Evolutionary conservation across 148 eudicot genomes (phyloP).

Genomic region (Cornus suecica): DNA sequence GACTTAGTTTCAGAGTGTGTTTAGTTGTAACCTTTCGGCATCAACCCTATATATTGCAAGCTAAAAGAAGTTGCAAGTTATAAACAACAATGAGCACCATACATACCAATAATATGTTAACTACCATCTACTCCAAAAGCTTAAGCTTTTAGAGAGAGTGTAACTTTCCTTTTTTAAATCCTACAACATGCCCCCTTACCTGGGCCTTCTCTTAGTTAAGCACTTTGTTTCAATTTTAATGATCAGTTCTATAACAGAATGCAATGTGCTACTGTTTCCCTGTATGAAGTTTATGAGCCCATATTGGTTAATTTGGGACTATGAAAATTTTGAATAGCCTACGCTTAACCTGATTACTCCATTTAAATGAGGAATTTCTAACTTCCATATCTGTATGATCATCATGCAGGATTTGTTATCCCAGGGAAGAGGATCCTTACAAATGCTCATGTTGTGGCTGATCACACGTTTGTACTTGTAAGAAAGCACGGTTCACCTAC

Average conservation of each 20-base stretch:
- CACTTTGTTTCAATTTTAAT: too few relatives aligned
- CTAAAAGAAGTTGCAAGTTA: not conserved
- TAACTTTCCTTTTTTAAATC: too few relatives aligned
- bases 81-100: not conserved
- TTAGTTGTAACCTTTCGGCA: not conserved
- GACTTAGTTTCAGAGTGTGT: not conserved
- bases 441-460: slow-evolving; percentile 97
- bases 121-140: too few relatives aligned
- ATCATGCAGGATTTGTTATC: slow-evolving; percentile 73
- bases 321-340: not conserved
- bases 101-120: too few relatives aligned
- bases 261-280: not conserved
- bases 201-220: too few relatives aligned
- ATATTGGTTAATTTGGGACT: slow-evolving; percentile 1
- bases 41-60: not conserved
- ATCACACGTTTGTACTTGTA: slow-evolving; percentile 90
- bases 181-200: too few relatives aligned
- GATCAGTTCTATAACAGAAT: too few relatives aligned
- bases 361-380: not conserved
- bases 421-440: slow-evolving; percentile 84
- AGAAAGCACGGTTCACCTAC: slow-evolving; percentile 95
- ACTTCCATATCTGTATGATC: not conserved
- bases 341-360: not conserved
- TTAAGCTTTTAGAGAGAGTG: too few relatives aligned
- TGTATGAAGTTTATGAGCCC: not conserved